Evolutionary conservation across 805 yeast species (phyloP).

Genomic region (Cyberlindnera euphorbiae): DNA sequence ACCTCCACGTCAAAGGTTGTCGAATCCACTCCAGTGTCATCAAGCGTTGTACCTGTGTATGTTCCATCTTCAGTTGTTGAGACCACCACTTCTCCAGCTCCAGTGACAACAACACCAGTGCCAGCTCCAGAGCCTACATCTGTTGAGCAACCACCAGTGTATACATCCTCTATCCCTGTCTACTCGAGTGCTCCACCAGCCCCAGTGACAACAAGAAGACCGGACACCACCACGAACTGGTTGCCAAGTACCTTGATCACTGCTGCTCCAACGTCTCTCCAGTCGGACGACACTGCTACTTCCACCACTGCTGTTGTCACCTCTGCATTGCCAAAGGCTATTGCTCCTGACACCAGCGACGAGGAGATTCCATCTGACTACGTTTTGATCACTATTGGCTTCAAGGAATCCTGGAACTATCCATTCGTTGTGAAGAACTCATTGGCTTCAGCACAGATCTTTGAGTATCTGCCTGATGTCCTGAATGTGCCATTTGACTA

Average conservation of each 20-base stretch:
- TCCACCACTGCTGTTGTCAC: constrained; percentile 30
- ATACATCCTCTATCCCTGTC: neutral
- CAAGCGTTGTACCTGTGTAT: neutral
- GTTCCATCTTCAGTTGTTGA: constrained; percentile 1
- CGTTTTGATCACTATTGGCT: constrained; percentile 67
- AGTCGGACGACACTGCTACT: constrained; percentile 22
- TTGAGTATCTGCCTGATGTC: constrained; percentile 77
- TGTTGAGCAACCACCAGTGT: neutral
- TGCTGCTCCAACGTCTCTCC: constrained; percentile 25
- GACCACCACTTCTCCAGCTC: constrained; percentile 2
- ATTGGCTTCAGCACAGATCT: constrained; percentile 76
- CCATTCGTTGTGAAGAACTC: constrained; percentile 74
- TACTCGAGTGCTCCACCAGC: neutral
- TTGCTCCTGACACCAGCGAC: constrained; percentile 51
- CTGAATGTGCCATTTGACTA: constrained; percentile 56
- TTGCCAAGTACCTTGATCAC: constrained; percentile 40
- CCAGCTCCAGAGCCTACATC: neutral
- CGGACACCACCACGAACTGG: constrained; percentile 30
- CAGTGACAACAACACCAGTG: neutral
- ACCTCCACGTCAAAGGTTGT: too few relatives aligned
- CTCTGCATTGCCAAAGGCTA: constrained; percentile 68
- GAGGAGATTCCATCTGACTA: constrained; percentile 43
- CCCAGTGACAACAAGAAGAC: constrained; percentile 2
- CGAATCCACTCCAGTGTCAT: constrained; percentile 1
- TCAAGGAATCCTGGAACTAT: constrained; percentile 74